These are phyloP conservation scores for Beta vulgaris DNA, from an alignment of 148 eudicot species.

Conservation along the genomic window DNA sequence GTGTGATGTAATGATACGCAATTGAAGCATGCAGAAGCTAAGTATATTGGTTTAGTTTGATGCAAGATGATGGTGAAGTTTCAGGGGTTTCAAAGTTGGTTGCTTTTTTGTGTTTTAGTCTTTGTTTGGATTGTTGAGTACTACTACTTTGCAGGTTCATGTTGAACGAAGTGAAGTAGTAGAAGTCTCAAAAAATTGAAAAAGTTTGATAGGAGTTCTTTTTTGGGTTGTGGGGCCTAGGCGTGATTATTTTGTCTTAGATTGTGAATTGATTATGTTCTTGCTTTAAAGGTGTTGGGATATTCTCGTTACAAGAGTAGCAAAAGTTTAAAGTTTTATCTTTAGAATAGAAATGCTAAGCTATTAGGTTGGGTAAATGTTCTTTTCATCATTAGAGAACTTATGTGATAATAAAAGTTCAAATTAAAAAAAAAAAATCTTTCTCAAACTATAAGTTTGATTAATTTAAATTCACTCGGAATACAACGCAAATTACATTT, in stretches of 20 bases:
- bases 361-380: too few relatives aligned
- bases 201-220: background rate
- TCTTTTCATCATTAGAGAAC: too few relatives aligned
- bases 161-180: background rate
- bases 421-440: too few relatives aligned
- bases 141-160: conserved; percentile 4
- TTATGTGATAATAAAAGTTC: too few relatives aligned
- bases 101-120: background rate
- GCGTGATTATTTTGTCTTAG: conserved; percentile 4
- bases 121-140: background rate
- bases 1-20: background rate
- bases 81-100: conserved; percentile 5
- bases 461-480: too few relatives aligned
- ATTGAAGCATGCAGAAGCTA: conserved; percentile 7
- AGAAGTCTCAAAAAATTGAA: background rate
- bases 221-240: background rate
- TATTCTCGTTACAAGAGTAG: background rate
- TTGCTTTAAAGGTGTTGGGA: conserved; percentile 9
- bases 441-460: too few relatives aligned
- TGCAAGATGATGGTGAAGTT: background rate
- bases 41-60: background rate
- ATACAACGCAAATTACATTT: too few relatives aligned
- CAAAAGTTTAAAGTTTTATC: too few relatives aligned
- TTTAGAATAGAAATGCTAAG: too few relatives aligned
- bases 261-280: background rate